Base-by-base conservation (phyloP, 1,284 basidiomycete genomes). In the Irpex sp. region DNA sequence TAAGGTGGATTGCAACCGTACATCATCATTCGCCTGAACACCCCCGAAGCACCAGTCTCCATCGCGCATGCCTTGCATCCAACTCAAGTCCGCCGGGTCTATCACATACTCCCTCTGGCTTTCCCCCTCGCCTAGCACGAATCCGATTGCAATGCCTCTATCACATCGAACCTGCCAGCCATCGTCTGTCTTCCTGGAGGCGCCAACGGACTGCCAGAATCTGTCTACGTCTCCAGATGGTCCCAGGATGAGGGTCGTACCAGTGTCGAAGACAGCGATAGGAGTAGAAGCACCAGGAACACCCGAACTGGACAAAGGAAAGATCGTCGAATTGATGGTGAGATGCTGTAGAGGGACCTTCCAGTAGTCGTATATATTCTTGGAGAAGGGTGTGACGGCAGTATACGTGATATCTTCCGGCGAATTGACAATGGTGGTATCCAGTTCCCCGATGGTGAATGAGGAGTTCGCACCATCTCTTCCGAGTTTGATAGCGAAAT, bases 31-130 rank as follows among this genome's bases (percentile, higher is more conserved):
- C 37, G 78, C 77, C 66, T 87, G 86, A 31, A 87, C 73, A 40
- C 85, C 85, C 19, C 83, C 85, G 67, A 80, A 74, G 72, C 86
- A 87, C 85, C 83, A 87, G 4, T 76, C 81, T 38, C 76, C 77
- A 13, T 70, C 70, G 37, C 70, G 69, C 37, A 70, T 73, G 38
- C 76, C 78, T 61, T 78, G 77, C 40, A 74, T 74, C 84, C 83
- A 86, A 65, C 76, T 82, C 62, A 85, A 69, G 68, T 87, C 85
- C 58, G 75, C 75, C 21, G 85, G 85, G 68, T 86, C 79, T 31
- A 87, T 67, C 0, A 76, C 65, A 62, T 82, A 85, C 68, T 82
- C 81, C 58, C 69, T 71, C 55, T 72, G 67, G 36, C 62, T 68
- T 8, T 71, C 70, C 3, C 70, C 77, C 37, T 80, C 74, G 52